These are phyloP conservation scores for Canariomyces notabilis DNA, from an alignment of 2,329 filamentous ascomycete species.

Conservation along the genomic window DNA sequence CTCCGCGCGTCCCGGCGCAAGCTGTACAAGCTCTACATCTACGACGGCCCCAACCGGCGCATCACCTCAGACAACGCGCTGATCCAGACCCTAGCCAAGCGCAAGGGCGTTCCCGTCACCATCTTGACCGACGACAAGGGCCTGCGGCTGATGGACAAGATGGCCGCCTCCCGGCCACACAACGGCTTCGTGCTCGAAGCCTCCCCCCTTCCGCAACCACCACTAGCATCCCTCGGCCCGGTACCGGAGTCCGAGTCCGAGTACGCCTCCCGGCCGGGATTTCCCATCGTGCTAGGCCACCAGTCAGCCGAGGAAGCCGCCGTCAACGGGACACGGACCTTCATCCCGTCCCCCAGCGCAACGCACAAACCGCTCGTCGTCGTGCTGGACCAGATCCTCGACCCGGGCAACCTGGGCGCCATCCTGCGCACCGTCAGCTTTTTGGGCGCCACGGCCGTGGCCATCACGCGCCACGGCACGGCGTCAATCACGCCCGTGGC, in stretches of 20 bases:
- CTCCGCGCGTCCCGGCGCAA: constrained; percentile 62
- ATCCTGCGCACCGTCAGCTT: constrained; percentile 87
- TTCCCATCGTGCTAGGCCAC: constrained; percentile 55
- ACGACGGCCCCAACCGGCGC: constrained; percentile 52
- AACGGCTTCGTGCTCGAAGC: constrained; percentile 87
- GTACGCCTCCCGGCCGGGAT: constrained; percentile 43
- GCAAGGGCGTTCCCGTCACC: constrained; percentile 49
- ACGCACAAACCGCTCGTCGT: constrained; percentile 64
- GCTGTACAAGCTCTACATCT: constrained; percentile 80
- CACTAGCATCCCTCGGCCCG: constrained; percentile 54
- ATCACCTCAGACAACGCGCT: constrained; percentile 32
- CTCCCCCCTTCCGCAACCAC: constrained; percentile 71
- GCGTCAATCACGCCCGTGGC: constrained; percentile 71
- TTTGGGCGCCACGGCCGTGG: constrained; percentile 81
- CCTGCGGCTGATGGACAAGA: constrained; percentile 71
- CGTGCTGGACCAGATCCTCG: constrained; percentile 69
- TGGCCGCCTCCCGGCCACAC: constrained; percentile 77
- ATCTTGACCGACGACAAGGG: constrained; percentile 53
- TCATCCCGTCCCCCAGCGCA: constrained; percentile 40
- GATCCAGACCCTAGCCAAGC: constrained; percentile 44
- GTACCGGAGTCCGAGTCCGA: constrained; percentile 44
- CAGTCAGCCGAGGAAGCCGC: constrained; percentile 69
- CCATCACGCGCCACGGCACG: constrained; percentile 67
- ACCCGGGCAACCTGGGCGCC: constrained; percentile 85
- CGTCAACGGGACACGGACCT: constrained; percentile 64